A percentile compares a stretch with the other conserved stretches of the same genome.
Evolutionary conservation across 1,284 basidiomycete species (phyloP).

Genomic region (Rhodotorula sp.): DNA sequence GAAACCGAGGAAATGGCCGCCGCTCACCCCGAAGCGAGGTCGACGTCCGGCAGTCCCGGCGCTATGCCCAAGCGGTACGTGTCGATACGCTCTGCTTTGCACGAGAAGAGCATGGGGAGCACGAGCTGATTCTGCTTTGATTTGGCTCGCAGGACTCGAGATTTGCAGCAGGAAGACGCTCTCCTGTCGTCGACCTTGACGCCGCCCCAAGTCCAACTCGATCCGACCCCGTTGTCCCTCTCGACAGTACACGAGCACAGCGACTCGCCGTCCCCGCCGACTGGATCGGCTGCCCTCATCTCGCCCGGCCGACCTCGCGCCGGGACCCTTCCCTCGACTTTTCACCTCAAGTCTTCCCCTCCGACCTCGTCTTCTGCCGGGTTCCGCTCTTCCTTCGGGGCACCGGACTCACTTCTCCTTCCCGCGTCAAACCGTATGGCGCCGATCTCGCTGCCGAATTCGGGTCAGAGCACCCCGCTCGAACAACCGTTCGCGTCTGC

Average conservation of each 20-base stretch:
- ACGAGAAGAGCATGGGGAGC: background rate
- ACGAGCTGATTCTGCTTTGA: background rate
- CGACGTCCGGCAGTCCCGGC: background rate
- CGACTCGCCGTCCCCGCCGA: background rate
- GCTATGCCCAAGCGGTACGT: background rate
- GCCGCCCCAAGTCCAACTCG: background rate
- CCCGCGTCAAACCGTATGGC: conserved; percentile 4
- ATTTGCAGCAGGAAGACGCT: conserved; percentile 18
- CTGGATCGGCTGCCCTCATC: background rate
- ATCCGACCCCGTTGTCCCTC: background rate
- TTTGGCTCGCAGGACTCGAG: conserved; percentile 7
- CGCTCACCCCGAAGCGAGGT: background rate
- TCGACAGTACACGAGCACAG: conserved; percentile 4
- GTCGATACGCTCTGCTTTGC: background rate
- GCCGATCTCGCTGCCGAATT: conserved; percentile 23
- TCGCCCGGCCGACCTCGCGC: conserved; percentile 24
- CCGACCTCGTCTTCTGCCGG: background rate
- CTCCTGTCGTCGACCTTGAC: background rate
- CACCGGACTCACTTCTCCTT: conserved; percentile 12
- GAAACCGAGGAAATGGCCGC: background rate
- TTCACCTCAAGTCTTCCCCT: conserved; percentile 16
- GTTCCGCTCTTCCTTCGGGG: conserved; percentile 6
- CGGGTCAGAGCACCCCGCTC: conserved; percentile 26
- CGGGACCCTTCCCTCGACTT: conserved; percentile 34
- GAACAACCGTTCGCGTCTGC: conserved; percentile 24